Evolutionary conservation across 805 yeast species (phyloP).

Genomic region (Myxozyma geophila): DNA sequence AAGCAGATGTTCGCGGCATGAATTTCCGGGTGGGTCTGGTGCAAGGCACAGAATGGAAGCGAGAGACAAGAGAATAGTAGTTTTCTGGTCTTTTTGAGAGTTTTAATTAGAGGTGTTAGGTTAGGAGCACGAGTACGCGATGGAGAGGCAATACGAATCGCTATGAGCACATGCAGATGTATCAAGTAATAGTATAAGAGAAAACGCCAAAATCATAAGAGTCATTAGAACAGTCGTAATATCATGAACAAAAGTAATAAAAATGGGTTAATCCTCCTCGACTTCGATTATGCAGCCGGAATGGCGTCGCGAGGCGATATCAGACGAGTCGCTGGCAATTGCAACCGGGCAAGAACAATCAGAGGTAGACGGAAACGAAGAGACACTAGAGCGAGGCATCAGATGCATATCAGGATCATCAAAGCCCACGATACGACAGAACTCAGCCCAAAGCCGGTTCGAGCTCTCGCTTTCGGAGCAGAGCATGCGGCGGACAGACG

Average conservation of each 20-base stretch:
- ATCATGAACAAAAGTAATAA: background rate
- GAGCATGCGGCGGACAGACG: constrained; percentile 14
- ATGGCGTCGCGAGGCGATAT: background rate
- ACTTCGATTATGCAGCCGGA: constrained; percentile 3
- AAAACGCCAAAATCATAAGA: background rate
- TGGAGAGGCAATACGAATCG: background rate
- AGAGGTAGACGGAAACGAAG: background rate
- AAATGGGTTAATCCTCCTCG: background rate
- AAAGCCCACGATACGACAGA: constrained; percentile 30
- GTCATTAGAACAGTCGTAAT: background rate
- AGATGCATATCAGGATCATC: constrained; percentile 13
- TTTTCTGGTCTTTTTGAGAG: too few relatives aligned
- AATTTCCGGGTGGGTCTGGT: background rate
- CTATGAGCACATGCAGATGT: background rate
- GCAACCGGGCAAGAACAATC: background rate
- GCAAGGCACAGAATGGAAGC: background rate
- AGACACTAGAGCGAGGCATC: background rate
- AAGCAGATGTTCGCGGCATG: background rate
- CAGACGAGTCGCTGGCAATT: background rate
- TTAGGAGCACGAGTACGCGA: background rate
- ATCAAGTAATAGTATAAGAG: too few relatives aligned
- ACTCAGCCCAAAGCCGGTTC: constrained; percentile 26
- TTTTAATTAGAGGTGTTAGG: background rate
- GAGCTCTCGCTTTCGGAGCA: constrained; percentile 17
- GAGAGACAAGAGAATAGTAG: background rate